Conservation (phyloP, 2,329 filamentous ascomycete genomes). For the Aspergillus unguis region DNA sequence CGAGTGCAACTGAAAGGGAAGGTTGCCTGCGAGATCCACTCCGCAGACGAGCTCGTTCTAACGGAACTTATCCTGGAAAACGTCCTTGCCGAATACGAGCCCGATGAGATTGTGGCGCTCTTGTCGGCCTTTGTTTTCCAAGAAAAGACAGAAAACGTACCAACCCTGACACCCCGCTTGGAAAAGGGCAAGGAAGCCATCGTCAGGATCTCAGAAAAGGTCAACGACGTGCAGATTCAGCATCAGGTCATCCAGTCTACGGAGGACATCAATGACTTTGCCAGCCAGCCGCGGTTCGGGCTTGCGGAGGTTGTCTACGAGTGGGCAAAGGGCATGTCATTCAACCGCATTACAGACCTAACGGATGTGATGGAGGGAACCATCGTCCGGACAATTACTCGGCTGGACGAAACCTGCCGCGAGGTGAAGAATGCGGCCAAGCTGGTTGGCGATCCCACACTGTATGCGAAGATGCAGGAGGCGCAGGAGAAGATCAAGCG, state of each 20-base stretch:
- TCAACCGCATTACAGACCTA: conserved; percentile 93
- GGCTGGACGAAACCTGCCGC: conserved; percentile 91
- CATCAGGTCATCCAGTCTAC: conserved; percentile 88
- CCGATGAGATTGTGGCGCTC: conserved; percentile 91
- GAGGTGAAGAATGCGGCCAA: conserved; percentile 97
- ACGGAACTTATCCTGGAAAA: conserved; percentile 97
- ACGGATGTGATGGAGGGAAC: conserved; percentile 97
- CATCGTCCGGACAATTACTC: conserved; percentile 90
- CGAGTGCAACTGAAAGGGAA: conserved; percentile 96
- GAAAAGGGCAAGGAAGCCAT: conserved; percentile 82
- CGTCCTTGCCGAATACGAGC: conserved; percentile 89
- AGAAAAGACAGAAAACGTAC: conserved; percentile 83
- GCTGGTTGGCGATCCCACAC: conserved; percentile 86
- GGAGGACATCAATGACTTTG: conserved; percentile 91
- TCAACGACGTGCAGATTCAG: conserved; percentile 82
- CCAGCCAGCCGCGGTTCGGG: conserved; percentile 80
- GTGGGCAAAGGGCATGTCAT: conserved; percentile 96
- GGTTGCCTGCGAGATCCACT: conserved; percentile 97
- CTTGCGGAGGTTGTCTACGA: conserved; percentile 98
- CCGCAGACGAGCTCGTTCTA: conserved; percentile 90
- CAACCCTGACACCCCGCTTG: conserved; percentile 75
- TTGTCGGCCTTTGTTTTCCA: conserved; percentile 96
- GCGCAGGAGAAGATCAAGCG: conserved; percentile 98
- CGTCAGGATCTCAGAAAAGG: conserved; percentile 83
- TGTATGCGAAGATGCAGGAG: conserved; percentile 95